These are phyloP conservation scores for Cercospora nicotianae DNA, from an alignment of 2,329 filamentous ascomycete genomes.

Conservation along the genomic window DNA sequence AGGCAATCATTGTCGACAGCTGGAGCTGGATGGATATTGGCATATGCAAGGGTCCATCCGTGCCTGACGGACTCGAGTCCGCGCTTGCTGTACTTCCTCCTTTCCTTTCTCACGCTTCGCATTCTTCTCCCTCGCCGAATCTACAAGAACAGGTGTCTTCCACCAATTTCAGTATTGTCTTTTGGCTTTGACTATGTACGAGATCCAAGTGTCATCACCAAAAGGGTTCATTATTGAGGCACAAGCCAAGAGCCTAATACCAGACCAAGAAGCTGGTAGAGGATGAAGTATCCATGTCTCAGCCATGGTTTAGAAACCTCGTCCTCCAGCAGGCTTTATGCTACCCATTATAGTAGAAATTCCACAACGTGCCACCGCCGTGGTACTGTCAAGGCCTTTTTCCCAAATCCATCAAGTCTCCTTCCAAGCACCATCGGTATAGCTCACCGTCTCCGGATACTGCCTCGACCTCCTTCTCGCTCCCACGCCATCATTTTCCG, in stretches of 20 bases:
- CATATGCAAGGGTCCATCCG: slow-evolving; percentile 3
- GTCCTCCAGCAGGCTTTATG: not conserved
- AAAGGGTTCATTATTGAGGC: not conserved
- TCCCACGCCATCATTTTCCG: not conserved
- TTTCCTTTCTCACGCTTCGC: not conserved
- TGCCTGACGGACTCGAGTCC: not conserved
- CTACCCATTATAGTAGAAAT: not conserved
- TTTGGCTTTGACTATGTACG: not conserved
- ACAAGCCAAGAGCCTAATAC: not conserved
- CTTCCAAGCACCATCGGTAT: not conserved
- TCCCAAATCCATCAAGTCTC: not conserved
- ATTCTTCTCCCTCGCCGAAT: not conserved
- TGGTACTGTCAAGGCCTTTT: not conserved
- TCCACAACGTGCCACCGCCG: not conserved
- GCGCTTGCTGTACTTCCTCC: not conserved
- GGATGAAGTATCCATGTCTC: not conserved
- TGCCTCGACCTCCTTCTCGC: not conserved
- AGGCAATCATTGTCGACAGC: not conserved
- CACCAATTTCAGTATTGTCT: not conserved
- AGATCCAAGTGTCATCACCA: not conserved
- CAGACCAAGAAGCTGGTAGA: not conserved
- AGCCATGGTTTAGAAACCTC: not conserved
- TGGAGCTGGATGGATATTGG: not conserved
- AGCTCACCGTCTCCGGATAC: not conserved
- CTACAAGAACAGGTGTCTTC: not conserved